A percentile compares a stretch with the other conserved stretches of the same genome.
phyloP scores from a whole-genome alignment of 2,329 filamentous ascomycete genomes.

The Madurella mycetomatis region DNA sequence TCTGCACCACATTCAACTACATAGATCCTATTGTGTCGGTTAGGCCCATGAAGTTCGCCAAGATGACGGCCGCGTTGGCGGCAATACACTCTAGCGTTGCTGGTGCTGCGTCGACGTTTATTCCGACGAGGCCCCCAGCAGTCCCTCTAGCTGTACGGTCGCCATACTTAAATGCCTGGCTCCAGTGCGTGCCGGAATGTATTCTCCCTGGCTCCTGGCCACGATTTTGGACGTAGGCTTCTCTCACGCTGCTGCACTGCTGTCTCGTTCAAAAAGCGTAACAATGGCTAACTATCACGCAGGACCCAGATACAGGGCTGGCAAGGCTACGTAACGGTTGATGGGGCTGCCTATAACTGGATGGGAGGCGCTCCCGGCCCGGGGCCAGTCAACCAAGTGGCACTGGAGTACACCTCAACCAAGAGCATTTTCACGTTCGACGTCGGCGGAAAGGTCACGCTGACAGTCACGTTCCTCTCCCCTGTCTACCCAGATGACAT shows the following conservation, averaged over 20 bases:
- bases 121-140: slow-evolving; percentile 31
- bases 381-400: slow-evolving; percentile 53
- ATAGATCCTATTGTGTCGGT: background rate
- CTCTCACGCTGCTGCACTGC: background rate
- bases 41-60: slow-evolving; percentile 16
- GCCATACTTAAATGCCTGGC: slow-evolving; percentile 70
- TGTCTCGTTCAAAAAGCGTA: background rate
- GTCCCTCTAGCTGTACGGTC: slow-evolving; percentile 66
- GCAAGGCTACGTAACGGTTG: slow-evolving; percentile 66
- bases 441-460: slow-evolving; percentile 54
- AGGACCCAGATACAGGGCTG: slow-evolving; percentile 58
- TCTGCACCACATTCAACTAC: background rate
- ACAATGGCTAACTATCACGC: slow-evolving; percentile 18
- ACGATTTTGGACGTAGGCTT: slow-evolving; percentile 61
- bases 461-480: slow-evolving; percentile 68
- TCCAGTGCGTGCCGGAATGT: slow-evolving; percentile 58
- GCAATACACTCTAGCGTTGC: slow-evolving; percentile 5
- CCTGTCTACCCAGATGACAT: slow-evolving; percentile 64
- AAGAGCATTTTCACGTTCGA: slow-evolving; percentile 65
- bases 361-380: slow-evolving; percentile 55
- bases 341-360: slow-evolving; percentile 58
- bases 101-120: slow-evolving; percentile 25
- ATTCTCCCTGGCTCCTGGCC: slow-evolving; percentile 67
- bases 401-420: slow-evolving; percentile 68
- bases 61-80: slow-evolving; percentile 10